Base-by-base conservation (phyloP, 2,329 filamentous ascomycete species). In the Nothophaeocryptopus gaeumannii region DNA sequence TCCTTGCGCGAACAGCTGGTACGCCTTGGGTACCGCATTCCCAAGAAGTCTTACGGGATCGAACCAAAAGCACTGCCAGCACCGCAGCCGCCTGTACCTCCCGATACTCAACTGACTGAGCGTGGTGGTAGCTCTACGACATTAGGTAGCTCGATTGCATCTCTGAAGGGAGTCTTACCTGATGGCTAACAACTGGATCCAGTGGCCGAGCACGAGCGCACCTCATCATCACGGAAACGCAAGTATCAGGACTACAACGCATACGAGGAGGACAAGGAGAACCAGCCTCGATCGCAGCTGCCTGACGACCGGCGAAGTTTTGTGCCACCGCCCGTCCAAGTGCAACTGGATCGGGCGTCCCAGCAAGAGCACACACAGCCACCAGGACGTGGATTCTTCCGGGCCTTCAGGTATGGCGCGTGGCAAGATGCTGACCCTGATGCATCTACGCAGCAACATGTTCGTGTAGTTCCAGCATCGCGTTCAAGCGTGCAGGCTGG, bases 201-300 rank as follows among this genome's bases (percentile, higher is more conserved):
- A 59, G 51, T 56, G 4, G 51, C 46, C 9, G 53, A 53, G 33
- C 44, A 53, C 11, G 39, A 57, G 35, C 46, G 49, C 39, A 54
- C 53, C 12, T 64, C 62, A 2, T 61, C 60, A 7, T 55, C 63
- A 33, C 61, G 62, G 33, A 67, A 71, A 36, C 51, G 67, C 5
- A 66, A 68, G 26, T 64, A 65, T 3, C 53, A 59, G 29, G 51
- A 60, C 5, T 57, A 60, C n/a, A 45, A 51, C 13, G 35, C 49
- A 3, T 54, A 53, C 33, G 38, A 15, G 8, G 49, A 54, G 53
- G 5, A 59, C 55, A 39, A 60, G 26, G 30, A 46, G 13, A 39
- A 33, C 10, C 29, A 38, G n/a, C n/a, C 14, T 13, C 26, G 15
- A 12, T 26, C 20, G 7, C 20, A 26, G 4, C 20, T 26, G 3